Conservation (phyloP, 495 filamentous ascomycete species). For the Aspergillus biplanus region DNA sequence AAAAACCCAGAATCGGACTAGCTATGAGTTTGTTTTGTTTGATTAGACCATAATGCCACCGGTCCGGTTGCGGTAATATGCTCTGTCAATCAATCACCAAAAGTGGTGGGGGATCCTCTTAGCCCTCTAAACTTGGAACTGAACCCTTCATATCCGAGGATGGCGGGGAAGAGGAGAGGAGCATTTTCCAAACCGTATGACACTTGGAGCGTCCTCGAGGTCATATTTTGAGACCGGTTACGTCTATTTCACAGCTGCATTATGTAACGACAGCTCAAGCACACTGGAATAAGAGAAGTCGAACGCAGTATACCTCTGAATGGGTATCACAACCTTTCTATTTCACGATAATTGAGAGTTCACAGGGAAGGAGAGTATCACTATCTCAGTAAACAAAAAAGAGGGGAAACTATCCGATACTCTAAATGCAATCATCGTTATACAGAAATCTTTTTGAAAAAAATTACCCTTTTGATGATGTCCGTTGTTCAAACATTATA, state of each 20-base stretch:
- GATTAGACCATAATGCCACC: background rate
- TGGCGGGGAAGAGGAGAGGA: too few species aligned
- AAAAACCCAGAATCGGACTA: background rate
- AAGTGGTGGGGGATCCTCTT: too few species aligned
- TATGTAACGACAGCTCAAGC: too few species aligned
- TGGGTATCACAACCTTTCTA: conserved; percentile 20
- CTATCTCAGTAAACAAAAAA: conserved; percentile 3
- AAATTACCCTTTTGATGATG: too few species aligned
- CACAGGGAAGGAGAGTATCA: background rate
- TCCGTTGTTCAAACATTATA: background rate
- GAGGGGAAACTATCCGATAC: background rate
- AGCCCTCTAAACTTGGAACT: too few species aligned
- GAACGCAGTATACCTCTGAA: background rate
- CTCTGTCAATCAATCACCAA: background rate
- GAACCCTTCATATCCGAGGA: too few species aligned
- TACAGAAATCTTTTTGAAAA: background rate
- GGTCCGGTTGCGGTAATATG: background rate
- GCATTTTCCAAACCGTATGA: too few species aligned
- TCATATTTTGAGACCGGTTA: too few species aligned
- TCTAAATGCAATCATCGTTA: conserved; percentile 9
- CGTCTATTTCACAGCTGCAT: too few species aligned
- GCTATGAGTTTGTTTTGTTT: background rate
- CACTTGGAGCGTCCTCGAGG: too few species aligned
- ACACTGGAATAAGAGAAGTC: background rate
- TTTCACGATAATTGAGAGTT: background rate